phyloP scores from a whole-genome alignment of 2,329 filamentous ascomycete genomes.

The Colletotrichum sp. region DNA sequence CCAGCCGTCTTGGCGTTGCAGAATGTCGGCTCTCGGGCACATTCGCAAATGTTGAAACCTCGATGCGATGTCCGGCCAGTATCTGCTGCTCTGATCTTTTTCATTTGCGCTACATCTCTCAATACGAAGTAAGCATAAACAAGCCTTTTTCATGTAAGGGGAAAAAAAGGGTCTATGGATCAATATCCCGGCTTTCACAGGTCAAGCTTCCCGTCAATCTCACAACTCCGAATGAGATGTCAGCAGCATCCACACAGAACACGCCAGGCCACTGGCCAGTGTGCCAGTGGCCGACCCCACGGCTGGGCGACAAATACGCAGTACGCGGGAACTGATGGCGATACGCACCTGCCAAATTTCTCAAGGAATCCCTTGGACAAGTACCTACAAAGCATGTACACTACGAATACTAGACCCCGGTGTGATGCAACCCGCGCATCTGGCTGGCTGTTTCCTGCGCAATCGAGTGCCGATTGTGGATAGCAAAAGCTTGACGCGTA shows the following conservation, averaged over 20 bases:
- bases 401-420: background rate
- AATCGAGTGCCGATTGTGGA: background rate
- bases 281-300: background rate
- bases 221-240: background rate
- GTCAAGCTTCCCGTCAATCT: constrained; percentile 12
- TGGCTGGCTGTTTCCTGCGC: background rate
- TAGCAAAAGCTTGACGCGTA: constrained; percentile 9
- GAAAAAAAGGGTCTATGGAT: background rate
- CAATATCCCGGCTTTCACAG: background rate
- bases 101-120: background rate
- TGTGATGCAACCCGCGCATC: background rate
- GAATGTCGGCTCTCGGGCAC: background rate
- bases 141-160: background rate
- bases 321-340: background rate
- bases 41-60: background rate
- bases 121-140: background rate
- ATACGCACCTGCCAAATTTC: background rate
- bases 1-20: constrained; percentile 9
- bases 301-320: background rate
- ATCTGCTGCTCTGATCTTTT: background rate
- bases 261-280: background rate
- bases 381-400: background rate
- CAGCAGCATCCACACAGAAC: background rate
- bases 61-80: background rate
- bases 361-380: background rate